These are phyloP conservation scores for Dioscorea cayenensis DNA, from an alignment of 116 monocot species.

Conservation along the genomic window DNA sequence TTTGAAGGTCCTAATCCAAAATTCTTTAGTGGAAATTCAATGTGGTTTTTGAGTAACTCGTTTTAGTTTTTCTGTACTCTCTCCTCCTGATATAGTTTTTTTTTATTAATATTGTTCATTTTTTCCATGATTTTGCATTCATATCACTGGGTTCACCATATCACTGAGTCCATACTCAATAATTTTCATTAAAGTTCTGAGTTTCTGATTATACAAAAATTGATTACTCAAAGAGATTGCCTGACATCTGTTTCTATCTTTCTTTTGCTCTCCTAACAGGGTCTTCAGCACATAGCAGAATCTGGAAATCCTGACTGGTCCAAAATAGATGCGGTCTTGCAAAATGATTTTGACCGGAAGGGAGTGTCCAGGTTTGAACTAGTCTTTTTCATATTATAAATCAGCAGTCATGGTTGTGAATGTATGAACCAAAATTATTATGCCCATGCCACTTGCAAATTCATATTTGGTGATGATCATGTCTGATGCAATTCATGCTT, in stretches of 20 bases:
- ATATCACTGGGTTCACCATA: neutral
- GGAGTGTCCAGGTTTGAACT: constrained; percentile 1
- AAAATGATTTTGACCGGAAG: neutral
- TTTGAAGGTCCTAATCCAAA: neutral
- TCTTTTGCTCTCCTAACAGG: constrained; percentile 6
- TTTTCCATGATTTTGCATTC: neutral
- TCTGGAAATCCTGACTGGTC: neutral
- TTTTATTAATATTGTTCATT: too few relatives aligned
- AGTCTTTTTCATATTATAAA: neutral
- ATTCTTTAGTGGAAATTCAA: neutral
- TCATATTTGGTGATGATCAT: too few relatives aligned
- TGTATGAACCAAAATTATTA: too few relatives aligned
- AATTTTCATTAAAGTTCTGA: too few relatives aligned
- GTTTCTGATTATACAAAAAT: too few relatives aligned
- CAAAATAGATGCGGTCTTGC: neutral
- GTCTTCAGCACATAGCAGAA: constrained; percentile 27
- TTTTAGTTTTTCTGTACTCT: neutral
- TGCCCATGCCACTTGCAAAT: too few relatives aligned
- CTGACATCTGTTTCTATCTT: neutral
- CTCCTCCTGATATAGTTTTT: too few relatives aligned
- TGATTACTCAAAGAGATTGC: neutral
- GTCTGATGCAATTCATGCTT: too few relatives aligned
- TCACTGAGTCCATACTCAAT: neutral
- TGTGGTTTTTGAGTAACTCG: neutral
- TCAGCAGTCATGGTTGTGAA: neutral